Evolutionary conservation across 2,329 filamentous ascomycete genomes (phyloP).

Genomic region (Neobulgaria alba): DNA sequence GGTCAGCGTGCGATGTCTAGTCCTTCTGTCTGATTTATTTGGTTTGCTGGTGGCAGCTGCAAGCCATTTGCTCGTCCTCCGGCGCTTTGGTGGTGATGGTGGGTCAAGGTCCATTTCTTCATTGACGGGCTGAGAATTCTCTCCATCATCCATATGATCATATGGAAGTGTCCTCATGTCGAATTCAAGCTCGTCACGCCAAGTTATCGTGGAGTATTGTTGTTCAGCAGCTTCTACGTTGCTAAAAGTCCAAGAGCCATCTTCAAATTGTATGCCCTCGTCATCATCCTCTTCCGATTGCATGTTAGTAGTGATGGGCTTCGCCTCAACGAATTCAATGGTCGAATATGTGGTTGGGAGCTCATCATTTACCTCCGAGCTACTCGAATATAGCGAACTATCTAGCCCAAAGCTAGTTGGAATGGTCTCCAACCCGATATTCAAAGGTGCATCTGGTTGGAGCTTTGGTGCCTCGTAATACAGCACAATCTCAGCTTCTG

Average conservation of each 20-base stretch:
- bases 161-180: constrained; percentile 36
- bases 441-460: constrained; percentile 7
- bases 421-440: constrained; percentile 23
- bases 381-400: not conserved
- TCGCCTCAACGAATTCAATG: constrained; percentile 4
- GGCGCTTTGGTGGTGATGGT: not conserved
- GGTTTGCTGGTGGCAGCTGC: not conserved
- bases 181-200: constrained; percentile 32
- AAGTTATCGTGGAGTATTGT: constrained; percentile 11
- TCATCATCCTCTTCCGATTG: not conserved
- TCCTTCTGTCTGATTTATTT: not conserved
- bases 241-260: constrained; percentile 12
- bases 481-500: constrained; percentile 17
- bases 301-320: not conserved
- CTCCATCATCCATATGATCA: constrained; percentile 25
- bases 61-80: not conserved
- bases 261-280: not conserved
- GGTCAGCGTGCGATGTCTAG: constrained; percentile 12
- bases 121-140: not conserved
- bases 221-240: not conserved
- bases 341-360: constrained; percentile 1
- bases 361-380: not conserved
- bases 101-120: not conserved
- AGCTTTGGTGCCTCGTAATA: constrained; percentile 18
- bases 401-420: constrained; percentile 14